Evolutionary conservation across 805 yeast genomes (phyloP), one percentile per base, ranked within the genome.

Genomic region (Myxozyma kluyveri): DNA sequence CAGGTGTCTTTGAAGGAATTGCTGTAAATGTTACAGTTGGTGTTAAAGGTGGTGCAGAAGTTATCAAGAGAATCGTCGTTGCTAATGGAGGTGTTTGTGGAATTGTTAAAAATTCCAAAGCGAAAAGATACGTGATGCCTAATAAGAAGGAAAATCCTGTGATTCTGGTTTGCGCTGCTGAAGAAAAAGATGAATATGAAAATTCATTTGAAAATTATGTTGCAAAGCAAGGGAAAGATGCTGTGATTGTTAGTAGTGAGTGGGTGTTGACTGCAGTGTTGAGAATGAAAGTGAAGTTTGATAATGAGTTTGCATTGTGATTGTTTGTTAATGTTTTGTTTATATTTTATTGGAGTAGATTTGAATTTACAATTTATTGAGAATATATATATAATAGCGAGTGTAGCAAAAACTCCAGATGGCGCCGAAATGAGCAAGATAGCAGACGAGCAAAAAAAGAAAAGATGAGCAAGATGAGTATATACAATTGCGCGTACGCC

Each of bases 41-140:
- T 31, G 73, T 84, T 23, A 78, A 80, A 14, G 90, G 88, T 32
- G 86, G 88, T 0, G 65, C 73, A 3, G 74, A 74, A 0, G 74
- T 81, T 1, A 76, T 85, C 5, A 69, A 78, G 5, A 74, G 77
- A 40, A 82, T 87, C 22, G 69, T 86, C 5, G 69, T 67, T 32
- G 76, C 82, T 1, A 89, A 87, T 63, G 90, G 89, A 0, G 74
- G 75, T 2, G 61, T 65, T 12, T 65, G 68, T 5, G 59, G 63
- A 23, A 53, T 60, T 1, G 33, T 71, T 31, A 70, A 69, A 47
- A 49, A 65, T 0, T 39, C 65, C 10, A 42, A 59, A 19, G 52
- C 55, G n/a, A 57, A 52, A 32, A 51, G 49, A 23, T 60, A 49
- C 32, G 49, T 41, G 12, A 51, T 39, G 10, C 18, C 45, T 3